These are phyloP conservation scores for Eucalyptus camaldulensis DNA, from an alignment of 345 rosid species.

Conservation along the genomic window DNA sequence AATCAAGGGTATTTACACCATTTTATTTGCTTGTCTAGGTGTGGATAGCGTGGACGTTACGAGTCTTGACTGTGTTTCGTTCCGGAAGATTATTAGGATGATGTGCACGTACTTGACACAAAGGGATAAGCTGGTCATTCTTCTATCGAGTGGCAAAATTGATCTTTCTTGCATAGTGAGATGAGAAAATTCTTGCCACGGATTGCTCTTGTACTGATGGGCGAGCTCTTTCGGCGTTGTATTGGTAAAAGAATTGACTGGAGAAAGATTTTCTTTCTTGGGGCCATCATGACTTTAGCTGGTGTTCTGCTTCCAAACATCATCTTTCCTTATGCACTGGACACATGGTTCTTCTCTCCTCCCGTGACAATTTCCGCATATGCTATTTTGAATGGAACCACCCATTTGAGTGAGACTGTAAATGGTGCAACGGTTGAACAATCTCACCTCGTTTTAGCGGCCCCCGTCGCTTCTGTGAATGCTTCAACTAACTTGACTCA, in stretches of 20 bases:
- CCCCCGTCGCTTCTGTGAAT: slow-evolving; percentile 17
- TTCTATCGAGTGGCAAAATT: background rate
- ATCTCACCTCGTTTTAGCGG: slow-evolving; percentile 1
- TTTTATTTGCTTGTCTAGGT: background rate
- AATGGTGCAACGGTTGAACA: slow-evolving; percentile 20
- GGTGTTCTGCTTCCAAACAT: slow-evolving; percentile 39
- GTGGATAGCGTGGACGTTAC: background rate
- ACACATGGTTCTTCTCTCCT: slow-evolving; percentile 11
- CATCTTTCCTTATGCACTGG: slow-evolving; percentile 8
- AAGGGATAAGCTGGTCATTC: background rate
- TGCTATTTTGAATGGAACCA: slow-evolving; percentile 17
- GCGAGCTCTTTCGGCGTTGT: slow-evolving; percentile 5
- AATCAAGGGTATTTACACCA: background rate
- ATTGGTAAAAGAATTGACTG: slow-evolving; percentile 28
- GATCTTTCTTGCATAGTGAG: background rate
- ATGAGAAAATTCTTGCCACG: background rate
- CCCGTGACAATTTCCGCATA: slow-evolving; percentile 4
- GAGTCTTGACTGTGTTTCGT: background rate
- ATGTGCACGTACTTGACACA: background rate
- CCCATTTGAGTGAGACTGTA: slow-evolving; percentile 20
- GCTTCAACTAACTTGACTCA: slow-evolving; percentile 6
- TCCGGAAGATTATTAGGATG: background rate
- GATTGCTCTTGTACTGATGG: background rate
- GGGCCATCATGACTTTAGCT: slow-evolving; percentile 28
- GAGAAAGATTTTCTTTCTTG: slow-evolving; percentile 43